Evolutionary conservation across 2,329 filamentous ascomycete species (phyloP).

Genomic region (Paracamarosporium sp.): DNA sequence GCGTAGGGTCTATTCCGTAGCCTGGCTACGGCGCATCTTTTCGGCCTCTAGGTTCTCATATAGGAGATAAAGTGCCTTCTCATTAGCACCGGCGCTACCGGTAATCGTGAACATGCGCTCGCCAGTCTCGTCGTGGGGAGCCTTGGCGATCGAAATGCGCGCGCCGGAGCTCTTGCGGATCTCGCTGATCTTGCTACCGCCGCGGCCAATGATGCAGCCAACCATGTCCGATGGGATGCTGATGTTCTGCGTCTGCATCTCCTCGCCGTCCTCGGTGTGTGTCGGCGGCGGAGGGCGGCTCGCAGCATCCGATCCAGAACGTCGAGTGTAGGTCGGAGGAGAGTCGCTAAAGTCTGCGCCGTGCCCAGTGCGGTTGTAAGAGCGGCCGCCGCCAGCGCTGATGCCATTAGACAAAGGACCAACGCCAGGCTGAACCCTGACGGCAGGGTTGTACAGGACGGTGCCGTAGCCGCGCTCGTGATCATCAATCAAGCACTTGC

Average conservation of each 20-base stretch:
- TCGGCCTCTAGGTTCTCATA: constrained; percentile 99
- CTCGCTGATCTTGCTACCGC: constrained; percentile 96
- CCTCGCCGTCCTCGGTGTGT: constrained; percentile 94
- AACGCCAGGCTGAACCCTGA: constrained; percentile 75
- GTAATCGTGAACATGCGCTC: constrained; percentile 99
- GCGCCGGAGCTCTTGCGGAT: constrained; percentile 97
- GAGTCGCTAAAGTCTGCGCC: constrained; percentile 96
- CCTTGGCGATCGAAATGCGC: constrained; percentile 96
- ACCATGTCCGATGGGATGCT: constrained; percentile 99
- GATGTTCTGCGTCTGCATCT: constrained; percentile 98
- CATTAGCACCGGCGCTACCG: constrained; percentile 90
- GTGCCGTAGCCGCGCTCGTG: constrained; percentile 97
- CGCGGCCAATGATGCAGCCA: constrained; percentile 97
- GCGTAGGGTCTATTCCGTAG: constrained; percentile 55
- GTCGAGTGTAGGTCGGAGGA: constrained; percentile 72
- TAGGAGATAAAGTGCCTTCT: constrained; percentile 92
- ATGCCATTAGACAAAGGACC: constrained; percentile 61
- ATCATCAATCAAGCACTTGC: constrained; percentile 97
- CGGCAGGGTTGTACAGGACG: constrained; percentile 95
- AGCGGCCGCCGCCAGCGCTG: constrained; percentile 62
- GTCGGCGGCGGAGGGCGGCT: constrained; percentile 79
- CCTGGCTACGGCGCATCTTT: constrained; percentile 93
- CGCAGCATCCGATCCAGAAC: constrained; percentile 82
- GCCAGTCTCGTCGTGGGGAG: constrained; percentile 94
- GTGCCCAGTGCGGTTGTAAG: constrained; percentile 92